phyloP scores from a whole-genome alignment of 495 filamentous ascomycete species.

The Lindgomyces ingoldianus region DNA sequence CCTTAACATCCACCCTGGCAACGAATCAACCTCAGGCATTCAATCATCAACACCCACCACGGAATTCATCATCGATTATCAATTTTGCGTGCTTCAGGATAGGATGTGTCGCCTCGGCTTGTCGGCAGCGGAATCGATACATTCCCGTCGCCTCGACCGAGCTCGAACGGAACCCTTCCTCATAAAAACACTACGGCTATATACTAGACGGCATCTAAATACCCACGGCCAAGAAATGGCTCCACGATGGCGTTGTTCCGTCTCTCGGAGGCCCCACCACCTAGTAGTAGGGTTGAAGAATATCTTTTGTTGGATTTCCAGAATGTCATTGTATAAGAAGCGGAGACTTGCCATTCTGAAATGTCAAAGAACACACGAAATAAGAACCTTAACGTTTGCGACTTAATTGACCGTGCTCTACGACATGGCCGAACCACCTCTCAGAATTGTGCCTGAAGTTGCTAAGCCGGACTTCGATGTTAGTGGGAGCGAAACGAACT shows the following conservation, averaged over 20 bases:
- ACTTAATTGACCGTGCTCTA: too few relatives aligned
- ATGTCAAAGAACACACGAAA: too few relatives aligned
- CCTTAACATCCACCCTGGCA: background rate
- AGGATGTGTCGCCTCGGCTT: background rate
- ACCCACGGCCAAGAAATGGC: background rate
- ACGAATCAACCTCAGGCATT: slow-evolving; percentile 14
- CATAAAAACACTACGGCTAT: slow-evolving; percentile 7
- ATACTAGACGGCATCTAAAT: background rate
- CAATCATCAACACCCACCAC: background rate
- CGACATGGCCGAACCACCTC: slow-evolving; percentile 1
- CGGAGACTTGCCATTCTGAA: too few relatives aligned
- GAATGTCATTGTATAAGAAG: too few relatives aligned
- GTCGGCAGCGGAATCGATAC: background rate
- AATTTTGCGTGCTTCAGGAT: slow-evolving; percentile 25
- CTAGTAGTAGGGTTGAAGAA: slow-evolving; percentile 14
- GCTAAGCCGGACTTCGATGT: background rate
- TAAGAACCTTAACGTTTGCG: too few relatives aligned
- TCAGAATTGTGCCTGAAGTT: background rate
- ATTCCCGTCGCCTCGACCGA: background rate
- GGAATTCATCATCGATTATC: slow-evolving; percentile 16
- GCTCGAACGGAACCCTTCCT: slow-evolving; percentile 1
- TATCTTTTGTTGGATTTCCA: too few relatives aligned
- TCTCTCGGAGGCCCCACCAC: background rate
- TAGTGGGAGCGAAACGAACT: slow-evolving; percentile 17
- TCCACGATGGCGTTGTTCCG: background rate